Base-by-base conservation (phyloP, 108 stramenopile species). In the Nitzschia sp. region DNA sequence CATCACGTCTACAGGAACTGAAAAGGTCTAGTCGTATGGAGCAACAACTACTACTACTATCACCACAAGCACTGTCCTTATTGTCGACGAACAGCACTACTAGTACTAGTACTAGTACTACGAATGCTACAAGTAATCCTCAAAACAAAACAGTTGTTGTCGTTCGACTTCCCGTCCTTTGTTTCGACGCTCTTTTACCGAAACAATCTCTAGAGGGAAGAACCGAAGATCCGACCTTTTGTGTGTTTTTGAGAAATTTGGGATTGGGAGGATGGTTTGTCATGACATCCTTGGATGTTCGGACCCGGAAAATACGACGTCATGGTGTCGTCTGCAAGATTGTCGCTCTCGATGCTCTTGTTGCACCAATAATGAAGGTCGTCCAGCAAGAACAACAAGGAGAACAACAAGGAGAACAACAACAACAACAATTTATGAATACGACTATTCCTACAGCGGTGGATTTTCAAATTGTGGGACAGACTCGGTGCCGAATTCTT, bases 191-290 rank as follows among this genome's bases (percentile, higher is more conserved):
- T 2, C 33, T 87, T 2, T 63, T 87, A 26, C 83, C 86, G 11
- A 68, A 69, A 15, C 86, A 87, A 64, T 55, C 63, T 25, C 23
- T 87, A 3, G 47, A 67, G n/a, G 86, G 83, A 44, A 63, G 73
- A 19, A 84, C 86, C 25, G 74, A 80, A 3, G 86, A 87, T 67
- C 81, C 83, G 1, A 82, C 81, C 30, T 87, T 87, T 72, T 61
- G 72, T 34, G 35, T 57, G 54, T 73, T 87, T 5, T 65, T 87
- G 25, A 47, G 64, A 53, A 0, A 73, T 16, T 21, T 80, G 26
- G 84, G 84, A n/a, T 48, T 85, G 16, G 84, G 84, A 9, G 84
- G 84, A n/a, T 73, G 53, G 44, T 85, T 83, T 58, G 80, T 81
- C 25, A 87, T 87, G 77, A 73, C 69, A 16, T 79, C 77, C 17